These are phyloP conservation scores for Elymus sibiricus DNA, from an alignment of 176 grass and related monocot species.

Conservation along the genomic window DNA sequence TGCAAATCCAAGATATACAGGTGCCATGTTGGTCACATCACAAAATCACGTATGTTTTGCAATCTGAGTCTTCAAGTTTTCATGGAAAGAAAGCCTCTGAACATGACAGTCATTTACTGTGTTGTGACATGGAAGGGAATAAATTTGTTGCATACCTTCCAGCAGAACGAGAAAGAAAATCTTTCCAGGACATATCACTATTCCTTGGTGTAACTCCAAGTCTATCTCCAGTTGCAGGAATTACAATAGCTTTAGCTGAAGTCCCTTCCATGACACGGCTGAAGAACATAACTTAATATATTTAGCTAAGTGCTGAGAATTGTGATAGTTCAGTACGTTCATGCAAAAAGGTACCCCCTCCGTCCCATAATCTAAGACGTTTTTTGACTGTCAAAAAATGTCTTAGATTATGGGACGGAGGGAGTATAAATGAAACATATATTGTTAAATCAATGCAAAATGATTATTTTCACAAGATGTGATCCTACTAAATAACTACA, in stretches of 20 bases:
- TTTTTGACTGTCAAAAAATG: no score
- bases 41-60: background rate
- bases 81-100: background rate
- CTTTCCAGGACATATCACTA: constrained; percentile 83
- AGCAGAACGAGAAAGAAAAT: constrained; percentile 60
- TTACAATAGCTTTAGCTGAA: constrained; percentile 65
- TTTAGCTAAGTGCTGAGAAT: background rate
- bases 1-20: constrained; percentile 33
- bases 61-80: background rate
- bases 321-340: background rate
- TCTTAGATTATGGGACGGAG: no score
- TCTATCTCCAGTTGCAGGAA: constrained; percentile 53
- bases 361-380: no score
- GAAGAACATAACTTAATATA: constrained; percentile 20
- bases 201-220: constrained; percentile 63
- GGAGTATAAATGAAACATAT: background rate
- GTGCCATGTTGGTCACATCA: background rate
- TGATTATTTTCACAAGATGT: background rate
- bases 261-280: constrained; percentile 80
- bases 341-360: background rate
- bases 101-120: background rate
- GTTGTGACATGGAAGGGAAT: background rate
- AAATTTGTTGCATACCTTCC: constrained; percentile 37
- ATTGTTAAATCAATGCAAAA: background rate
- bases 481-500: background rate